Conservation (phyloP, 169 alveolate genomes). For the Cryptosporidium baileyi region DNA sequence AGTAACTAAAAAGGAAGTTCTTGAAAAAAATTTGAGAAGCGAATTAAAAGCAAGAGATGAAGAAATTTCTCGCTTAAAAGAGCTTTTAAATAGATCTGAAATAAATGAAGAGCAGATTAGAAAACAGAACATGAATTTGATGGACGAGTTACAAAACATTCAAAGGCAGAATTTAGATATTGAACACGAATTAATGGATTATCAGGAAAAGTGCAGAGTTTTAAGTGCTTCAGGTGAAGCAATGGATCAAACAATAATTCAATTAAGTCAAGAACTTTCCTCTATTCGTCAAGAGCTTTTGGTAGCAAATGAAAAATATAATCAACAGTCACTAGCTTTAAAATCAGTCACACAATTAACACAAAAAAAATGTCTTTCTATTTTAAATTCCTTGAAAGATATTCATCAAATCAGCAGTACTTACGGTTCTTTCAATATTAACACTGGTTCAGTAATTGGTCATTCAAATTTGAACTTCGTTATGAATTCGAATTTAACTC, state of each 20-base stretch:
- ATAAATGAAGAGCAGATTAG: constrained; percentile 13
- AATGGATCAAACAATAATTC: constrained; percentile 47
- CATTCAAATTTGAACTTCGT: not conserved
- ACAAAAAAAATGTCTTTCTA: constrained; percentile 45
- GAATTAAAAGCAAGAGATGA: constrained; percentile 51
- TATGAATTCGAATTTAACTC: not conserved
- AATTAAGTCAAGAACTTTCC: constrained; percentile 54
- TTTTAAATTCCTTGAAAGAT: constrained; percentile 45
- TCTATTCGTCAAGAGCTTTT: constrained; percentile 31
- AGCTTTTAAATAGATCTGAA: constrained; percentile 12
- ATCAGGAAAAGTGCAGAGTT: constrained; percentile 43
- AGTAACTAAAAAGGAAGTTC: constrained; percentile 14
- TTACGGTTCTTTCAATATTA: constrained; percentile 6
- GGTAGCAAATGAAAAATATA: constrained; percentile 11
- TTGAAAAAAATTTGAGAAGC: constrained; percentile 25
- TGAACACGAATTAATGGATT: constrained; percentile 53
- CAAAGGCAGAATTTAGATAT: constrained; percentile 5
- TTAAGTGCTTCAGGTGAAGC: constrained; percentile 57
- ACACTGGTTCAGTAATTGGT: not conserved
- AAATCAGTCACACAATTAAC: constrained; percentile 50
- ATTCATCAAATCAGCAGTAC: constrained; percentile 47
- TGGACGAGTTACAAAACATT: constrained; percentile 29
- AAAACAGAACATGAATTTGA: constrained; percentile 17
- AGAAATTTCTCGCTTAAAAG: constrained; percentile 32
- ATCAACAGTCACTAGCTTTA: constrained; percentile 46